Conservation (phyloP, 2,329 filamentous ascomycete genomes). For the Blumeriella jaapii region DNA sequence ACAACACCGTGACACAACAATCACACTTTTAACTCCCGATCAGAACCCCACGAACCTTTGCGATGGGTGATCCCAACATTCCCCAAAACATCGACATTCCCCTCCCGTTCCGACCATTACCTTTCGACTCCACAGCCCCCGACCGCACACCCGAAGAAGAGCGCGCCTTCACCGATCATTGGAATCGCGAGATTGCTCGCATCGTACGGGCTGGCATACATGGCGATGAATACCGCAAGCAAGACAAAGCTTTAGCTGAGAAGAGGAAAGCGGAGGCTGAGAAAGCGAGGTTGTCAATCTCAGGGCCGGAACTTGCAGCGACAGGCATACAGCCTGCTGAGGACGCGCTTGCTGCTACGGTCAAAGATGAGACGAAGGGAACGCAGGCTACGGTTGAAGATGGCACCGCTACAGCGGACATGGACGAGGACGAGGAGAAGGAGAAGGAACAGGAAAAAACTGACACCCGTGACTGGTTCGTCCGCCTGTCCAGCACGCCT, state of each 20-base stretch:
- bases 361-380: background rate
- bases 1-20: too few relatives aligned
- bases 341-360: background rate
- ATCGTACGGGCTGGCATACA: background rate
- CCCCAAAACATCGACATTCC: too few relatives aligned
- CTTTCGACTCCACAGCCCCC: too few relatives aligned
- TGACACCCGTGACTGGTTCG: constrained; percentile 3
- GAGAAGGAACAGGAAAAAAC: background rate
- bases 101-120: too few relatives aligned
- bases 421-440: background rate
- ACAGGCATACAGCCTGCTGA: background rate
- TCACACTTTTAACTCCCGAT: too few relatives aligned
- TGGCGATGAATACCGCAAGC: background rate
- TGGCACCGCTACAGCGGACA: background rate
- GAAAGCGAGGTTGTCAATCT: background rate
- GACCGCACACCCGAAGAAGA: too few relatives aligned
- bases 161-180: too few relatives aligned
- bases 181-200: too few relatives aligned
- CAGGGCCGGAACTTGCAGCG: background rate
- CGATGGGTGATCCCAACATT: too few relatives aligned
- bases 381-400: background rate
- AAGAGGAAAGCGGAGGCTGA: background rate
- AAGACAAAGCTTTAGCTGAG: background rate
- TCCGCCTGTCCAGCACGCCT: background rate
- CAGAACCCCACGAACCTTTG: too few relatives aligned